phyloP scores from a whole-genome alignment of 169 alveolate genomes.

The Nephromyces sp. region DNA sequence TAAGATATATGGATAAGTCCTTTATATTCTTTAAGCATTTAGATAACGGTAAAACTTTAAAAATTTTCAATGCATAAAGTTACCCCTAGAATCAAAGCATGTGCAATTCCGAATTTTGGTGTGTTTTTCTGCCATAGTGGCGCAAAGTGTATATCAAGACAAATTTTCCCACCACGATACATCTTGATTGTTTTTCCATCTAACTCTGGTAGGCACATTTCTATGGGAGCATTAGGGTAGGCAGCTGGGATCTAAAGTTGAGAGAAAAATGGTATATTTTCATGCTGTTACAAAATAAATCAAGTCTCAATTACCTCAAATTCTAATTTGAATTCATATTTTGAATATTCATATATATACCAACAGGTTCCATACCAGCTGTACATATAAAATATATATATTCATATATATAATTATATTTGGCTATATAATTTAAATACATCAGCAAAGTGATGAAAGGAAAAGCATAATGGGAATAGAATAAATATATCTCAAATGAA shows the following conservation, averaged over 20 bases:
- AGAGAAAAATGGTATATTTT: neutral
- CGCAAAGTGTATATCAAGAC: constrained; percentile 88
- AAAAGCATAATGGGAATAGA: too few species aligned
- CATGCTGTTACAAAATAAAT: neutral
- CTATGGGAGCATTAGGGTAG: constrained; percentile 90
- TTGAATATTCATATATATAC: constrained; percentile 80
- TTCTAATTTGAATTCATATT: constrained; percentile 79
- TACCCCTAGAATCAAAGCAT: constrained; percentile 84
- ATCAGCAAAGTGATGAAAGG: too few species aligned
- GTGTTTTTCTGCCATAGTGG: constrained; percentile 87
- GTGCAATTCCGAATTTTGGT: constrained; percentile 92
- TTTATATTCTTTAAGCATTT: neutral
- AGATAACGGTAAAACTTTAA: neutral
- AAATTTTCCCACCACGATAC: constrained; percentile 96
- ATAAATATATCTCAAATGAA: neutral
- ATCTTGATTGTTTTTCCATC: constrained; percentile 93
- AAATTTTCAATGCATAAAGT: neutral
- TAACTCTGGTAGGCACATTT: constrained; percentile 82
- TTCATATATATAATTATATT: neutral
- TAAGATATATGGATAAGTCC: neutral
- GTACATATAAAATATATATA: neutral
- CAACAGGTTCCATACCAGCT: constrained; percentile 93
- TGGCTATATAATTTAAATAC: neutral
- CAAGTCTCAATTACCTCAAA: constrained; percentile 60
- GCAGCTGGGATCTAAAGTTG: constrained; percentile 79